Evolutionary conservation across 2,329 filamentous ascomycete species (phyloP).

Genomic region (Ophiocordyceps camponoti-leonardi): DNA sequence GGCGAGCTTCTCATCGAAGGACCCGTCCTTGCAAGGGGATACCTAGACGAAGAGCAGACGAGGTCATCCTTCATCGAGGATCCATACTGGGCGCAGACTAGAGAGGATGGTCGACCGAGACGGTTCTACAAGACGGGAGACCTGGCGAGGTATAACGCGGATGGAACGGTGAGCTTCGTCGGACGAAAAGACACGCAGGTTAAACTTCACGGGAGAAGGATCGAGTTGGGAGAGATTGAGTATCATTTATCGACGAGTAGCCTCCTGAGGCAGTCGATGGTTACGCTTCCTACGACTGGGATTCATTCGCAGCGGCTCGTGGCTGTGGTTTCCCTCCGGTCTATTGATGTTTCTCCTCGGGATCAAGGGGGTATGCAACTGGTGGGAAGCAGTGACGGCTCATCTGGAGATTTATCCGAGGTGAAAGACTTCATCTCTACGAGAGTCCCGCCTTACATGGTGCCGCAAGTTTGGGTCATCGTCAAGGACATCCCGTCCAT

Average conservation of each 20-base stretch:
- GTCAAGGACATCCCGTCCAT: not conserved
- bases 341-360: no score
- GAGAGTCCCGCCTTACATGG: not conserved
- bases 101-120: no score
- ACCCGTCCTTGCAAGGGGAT: slow-evolving; percentile 3
- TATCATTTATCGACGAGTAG: not conserved
- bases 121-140: not conserved
- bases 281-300: not conserved
- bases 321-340: not conserved
- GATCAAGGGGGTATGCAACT: not conserved
- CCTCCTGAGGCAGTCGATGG: not conserved
- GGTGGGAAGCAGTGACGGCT: not conserved
- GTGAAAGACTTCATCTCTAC: not conserved
- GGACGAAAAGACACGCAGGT: slow-evolving; percentile 1
- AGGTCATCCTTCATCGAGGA: not conserved
- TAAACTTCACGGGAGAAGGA: slow-evolving; percentile 7
- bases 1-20: slow-evolving; percentile 5
- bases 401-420: no score
- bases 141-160: not conserved
- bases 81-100: not conserved
- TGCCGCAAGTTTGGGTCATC: not conserved
- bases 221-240: slow-evolving; percentile 7
- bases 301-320: not conserved
- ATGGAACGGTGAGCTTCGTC: not conserved
- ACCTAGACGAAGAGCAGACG: slow-evolving; percentile 1